Base-by-base conservation (phyloP, 2,329 filamentous ascomycete species). In the Fusarium veterinarium region DNA sequence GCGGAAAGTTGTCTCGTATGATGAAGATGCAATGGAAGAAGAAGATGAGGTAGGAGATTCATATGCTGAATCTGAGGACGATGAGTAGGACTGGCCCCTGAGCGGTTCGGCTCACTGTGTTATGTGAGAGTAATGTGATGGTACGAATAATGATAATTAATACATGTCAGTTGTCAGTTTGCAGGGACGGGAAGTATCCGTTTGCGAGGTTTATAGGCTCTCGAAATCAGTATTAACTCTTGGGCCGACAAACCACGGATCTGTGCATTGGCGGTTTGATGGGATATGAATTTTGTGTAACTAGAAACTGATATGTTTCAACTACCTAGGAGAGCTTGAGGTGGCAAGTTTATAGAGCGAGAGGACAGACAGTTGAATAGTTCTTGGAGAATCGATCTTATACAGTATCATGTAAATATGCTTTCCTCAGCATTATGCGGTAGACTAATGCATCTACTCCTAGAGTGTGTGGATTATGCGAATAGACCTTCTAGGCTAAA, bases 1-100 rank as follows among this genome's bases (percentile, higher is more conserved):
- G 28, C 72, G 66, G 13, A 74, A 56, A 25, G 57, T 51, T 12
- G 48, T 71, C 20, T 72, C 58, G 6, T 72, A 75, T 8, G 66
- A 72, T 5, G 60, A 72, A 23, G 58, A 67, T 19, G 67, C 53
- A 12, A 61, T 60, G 23, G 69, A 64, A 35, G 60, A 64, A n/a
- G 46, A 67, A 17, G 53, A 70, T 30, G 62, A 75, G 59, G 66
- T 69, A 33, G 57, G 23, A 23, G 67, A 67, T 49, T 58, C 49
- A 8, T 55, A 74, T 45, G 41, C 42, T 13, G 65, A 67, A 42
- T 63, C 60, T 28, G 68, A 61, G 37, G 57, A 61, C 5, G 51
- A 65, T n/a, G 58, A 67, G 38, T 61, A 64, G 51, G 53, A 3
- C 10, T 6, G 5, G 20, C 25, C 30, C 14, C 23, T 45, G 33